phyloP scores from a whole-genome alignment of 192 early-diverging fungal species.

The Podila minutissima region DNA sequence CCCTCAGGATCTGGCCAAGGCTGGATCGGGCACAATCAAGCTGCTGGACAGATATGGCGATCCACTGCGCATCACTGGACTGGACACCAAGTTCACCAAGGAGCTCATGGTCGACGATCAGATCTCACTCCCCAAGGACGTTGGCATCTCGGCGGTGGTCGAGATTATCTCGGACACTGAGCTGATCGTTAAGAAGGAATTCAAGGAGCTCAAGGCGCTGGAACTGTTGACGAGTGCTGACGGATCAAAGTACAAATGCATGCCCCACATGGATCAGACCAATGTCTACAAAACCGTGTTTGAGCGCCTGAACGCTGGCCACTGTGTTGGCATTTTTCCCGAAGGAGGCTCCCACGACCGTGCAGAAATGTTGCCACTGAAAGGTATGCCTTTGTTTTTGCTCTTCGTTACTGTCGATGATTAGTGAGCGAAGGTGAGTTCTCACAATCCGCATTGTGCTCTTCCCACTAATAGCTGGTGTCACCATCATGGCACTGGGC shows the following conservation, averaged over 20 bases:
- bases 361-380: conserved; percentile 92
- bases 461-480: conserved; percentile 62
- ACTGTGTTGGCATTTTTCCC: conserved; percentile 95
- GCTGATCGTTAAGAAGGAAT: conserved; percentile 75
- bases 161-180: conserved; percentile 84
- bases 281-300: conserved; percentile 86
- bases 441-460: too few relatives aligned
- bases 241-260: conserved; percentile 66
- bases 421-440: too few relatives aligned
- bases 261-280: conserved; percentile 88
- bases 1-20: conserved; percentile 85
- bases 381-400: conserved; percentile 59
- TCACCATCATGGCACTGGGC: conserved; percentile 84
- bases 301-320: conserved; percentile 69
- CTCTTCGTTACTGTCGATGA: not conserved
- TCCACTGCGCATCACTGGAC: conserved; percentile 72
- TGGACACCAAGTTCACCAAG: conserved; percentile 72
- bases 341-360: conserved; percentile 98
- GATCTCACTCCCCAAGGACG: conserved; percentile 68
- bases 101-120: conserved; percentile 69
- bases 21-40: conserved; percentile 73
- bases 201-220: conserved; percentile 73
- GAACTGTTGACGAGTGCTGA: conserved; percentile 64
- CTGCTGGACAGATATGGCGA: conserved; percentile 68
- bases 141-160: conserved; percentile 71